phyloP scores from a whole-genome alignment of 768 basidiomycete species.

The Amanita exitialis region DNA sequence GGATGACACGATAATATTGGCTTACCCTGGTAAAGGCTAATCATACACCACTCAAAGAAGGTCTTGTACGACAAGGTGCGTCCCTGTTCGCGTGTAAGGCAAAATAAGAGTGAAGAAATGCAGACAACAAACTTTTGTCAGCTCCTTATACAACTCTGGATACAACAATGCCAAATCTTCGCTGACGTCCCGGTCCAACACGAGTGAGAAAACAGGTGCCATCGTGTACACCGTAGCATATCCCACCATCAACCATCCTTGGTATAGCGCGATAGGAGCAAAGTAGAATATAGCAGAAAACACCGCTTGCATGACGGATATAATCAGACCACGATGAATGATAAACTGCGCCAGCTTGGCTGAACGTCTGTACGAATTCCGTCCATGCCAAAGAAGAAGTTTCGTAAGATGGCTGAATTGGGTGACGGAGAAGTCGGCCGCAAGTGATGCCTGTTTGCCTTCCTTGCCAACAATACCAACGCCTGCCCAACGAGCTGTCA shows the following conservation, averaged over 20 bases:
- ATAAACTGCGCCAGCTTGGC: constrained; percentile 98
- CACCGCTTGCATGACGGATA: constrained; percentile 96
- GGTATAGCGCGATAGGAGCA: constrained; percentile 94
- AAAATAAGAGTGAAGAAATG: background rate
- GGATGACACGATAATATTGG: background rate
- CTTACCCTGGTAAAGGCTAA: constrained; percentile 93
- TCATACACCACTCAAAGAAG: constrained; percentile 97
- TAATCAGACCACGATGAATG: constrained; percentile 94
- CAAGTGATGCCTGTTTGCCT: constrained; percentile 97
- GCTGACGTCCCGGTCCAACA: constrained; percentile 91
- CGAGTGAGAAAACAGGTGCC: constrained; percentile 97
- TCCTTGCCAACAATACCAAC: constrained; percentile 99
- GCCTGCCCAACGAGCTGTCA: constrained; percentile 33
- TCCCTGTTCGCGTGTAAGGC: constrained; percentile 40
- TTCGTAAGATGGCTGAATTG: constrained; percentile 96
- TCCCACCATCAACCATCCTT: constrained; percentile 96
- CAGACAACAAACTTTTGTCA: constrained; percentile 69
- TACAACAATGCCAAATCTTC: constrained; percentile 93
- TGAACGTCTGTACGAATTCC: constrained; percentile 96
- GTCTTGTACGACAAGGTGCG: constrained; percentile 95
- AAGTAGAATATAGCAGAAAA: constrained; percentile 91
- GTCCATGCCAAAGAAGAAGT: constrained; percentile 95
- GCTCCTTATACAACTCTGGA: constrained; percentile 95
- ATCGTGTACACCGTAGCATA: constrained; percentile 96
- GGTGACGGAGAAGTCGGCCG: constrained; percentile 95